These are phyloP conservation scores for Lachnellula willkommii DNA, from an alignment of 2,329 filamentous ascomycete genomes.

Conservation along the genomic window DNA sequence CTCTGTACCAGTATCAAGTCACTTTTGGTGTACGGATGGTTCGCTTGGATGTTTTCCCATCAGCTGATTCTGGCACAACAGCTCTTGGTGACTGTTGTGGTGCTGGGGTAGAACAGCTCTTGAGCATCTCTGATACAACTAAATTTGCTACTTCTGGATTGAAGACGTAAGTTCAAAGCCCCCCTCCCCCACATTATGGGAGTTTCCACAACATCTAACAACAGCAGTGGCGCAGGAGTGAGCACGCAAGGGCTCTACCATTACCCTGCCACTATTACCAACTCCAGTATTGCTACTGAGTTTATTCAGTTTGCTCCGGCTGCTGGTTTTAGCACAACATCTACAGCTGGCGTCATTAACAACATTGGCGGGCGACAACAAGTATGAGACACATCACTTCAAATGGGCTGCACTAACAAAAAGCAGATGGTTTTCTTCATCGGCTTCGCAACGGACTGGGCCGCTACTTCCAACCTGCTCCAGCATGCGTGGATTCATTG, in stretches of 20 bases:
- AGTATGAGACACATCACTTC: constrained; percentile 6
- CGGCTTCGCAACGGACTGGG: constrained; percentile 41
- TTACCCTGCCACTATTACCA: constrained; percentile 51
- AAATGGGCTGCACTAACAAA: neutral
- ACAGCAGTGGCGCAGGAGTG: constrained; percentile 37
- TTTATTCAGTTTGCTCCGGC: constrained; percentile 49
- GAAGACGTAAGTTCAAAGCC: constrained; percentile 34
- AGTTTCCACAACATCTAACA: neutral
- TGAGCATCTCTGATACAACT: constrained; percentile 49
- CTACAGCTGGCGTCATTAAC: constrained; percentile 55
- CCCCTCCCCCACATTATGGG: neutral
- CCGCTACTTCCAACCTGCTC: constrained; percentile 48
- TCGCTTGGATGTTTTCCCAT: constrained; percentile 52
- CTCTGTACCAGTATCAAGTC: constrained; percentile 52
- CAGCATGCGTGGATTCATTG: constrained; percentile 60
- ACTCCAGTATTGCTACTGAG: constrained; percentile 47
- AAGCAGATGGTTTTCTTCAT: constrained; percentile 54
- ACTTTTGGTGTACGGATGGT: constrained; percentile 56
- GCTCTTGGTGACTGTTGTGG: constrained; percentile 41
- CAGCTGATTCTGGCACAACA: constrained; percentile 40
- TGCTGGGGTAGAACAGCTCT: constrained; percentile 43
- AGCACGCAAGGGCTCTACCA: constrained; percentile 51
- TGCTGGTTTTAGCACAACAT: constrained; percentile 34
- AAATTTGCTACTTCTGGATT: constrained; percentile 51
- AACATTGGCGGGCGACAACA: constrained; percentile 52